Evolutionary conservation across 805 yeast species (phyloP).

Genomic region (Cyberlindnera saturnus): DNA sequence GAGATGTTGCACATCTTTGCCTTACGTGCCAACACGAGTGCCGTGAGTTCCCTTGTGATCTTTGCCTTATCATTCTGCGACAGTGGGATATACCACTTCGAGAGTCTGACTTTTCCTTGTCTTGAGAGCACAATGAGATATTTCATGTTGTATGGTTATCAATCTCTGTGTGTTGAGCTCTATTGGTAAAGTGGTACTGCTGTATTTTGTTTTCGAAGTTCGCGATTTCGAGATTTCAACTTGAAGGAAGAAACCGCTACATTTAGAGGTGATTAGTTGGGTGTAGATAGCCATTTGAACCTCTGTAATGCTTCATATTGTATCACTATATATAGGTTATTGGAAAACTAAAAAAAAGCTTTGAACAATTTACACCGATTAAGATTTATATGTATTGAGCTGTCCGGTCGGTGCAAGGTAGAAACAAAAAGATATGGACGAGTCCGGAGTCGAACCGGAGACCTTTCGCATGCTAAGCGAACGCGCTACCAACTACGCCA

Average conservation of each 20-base stretch:
- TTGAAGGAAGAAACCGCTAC: neutral
- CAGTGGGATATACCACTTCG: slow-evolving; percentile 87
- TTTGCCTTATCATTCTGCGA: slow-evolving; percentile 82
- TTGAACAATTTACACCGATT: neutral
- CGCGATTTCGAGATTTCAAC: too few relatives aligned
- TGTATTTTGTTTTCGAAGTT: neutral
- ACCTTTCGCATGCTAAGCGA: slow-evolving; percentile 77
- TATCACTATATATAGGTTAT: too few relatives aligned
- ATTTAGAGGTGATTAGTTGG: neutral
- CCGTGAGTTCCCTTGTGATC: slow-evolving; percentile 79
- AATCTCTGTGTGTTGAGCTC: neutral
- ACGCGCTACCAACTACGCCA: slow-evolving; percentile 84
- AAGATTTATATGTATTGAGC: slow-evolving; percentile 8
- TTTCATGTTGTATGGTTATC: slow-evolving; percentile 35
- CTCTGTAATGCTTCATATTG: too few relatives aligned
- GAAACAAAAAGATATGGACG: slow-evolving; percentile 44
- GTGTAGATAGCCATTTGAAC: too few relatives aligned
- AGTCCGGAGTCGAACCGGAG: slow-evolving; percentile 76
- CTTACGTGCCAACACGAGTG: slow-evolving; percentile 76
- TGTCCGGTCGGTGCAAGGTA: too few relatives aligned
- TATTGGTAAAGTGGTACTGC: neutral
- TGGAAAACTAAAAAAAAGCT: too few relatives aligned
- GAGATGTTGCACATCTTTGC: slow-evolving; percentile 73
- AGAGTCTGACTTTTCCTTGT: slow-evolving; percentile 90
- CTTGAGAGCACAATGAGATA: slow-evolving; percentile 79